Conservation (phyloP, 305 asterid species). For the Solanum hybrid region DNA sequence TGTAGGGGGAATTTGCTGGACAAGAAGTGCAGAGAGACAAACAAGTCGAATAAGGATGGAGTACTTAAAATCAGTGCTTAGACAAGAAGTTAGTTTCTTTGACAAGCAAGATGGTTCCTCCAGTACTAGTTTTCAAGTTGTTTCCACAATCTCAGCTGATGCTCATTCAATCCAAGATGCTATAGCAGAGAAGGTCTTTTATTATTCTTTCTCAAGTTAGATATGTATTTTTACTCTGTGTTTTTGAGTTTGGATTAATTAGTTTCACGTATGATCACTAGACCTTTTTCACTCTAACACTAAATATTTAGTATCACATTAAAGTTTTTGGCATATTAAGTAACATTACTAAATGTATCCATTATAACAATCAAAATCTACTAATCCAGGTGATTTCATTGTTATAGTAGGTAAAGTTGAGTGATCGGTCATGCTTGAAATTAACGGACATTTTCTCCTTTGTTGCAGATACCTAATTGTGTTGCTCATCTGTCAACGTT, state of each 20-base stretch:
- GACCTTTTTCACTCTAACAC: background rate
- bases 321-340: background rate
- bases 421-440: background rate
- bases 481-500: conserved; percentile 54
- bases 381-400: background rate
- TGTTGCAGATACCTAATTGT: conserved; percentile 53
- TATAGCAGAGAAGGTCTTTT: conserved; percentile 63
- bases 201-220: background rate
- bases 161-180: conserved; percentile 65
- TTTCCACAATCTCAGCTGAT: conserved; percentile 52
- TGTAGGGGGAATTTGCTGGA: conserved; percentile 49
- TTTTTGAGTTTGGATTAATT: no score
- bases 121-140: conserved; percentile 47
- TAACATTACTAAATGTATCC: background rate
- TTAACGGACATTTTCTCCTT: background rate
- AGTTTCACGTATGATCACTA: background rate
- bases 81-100: conserved; percentile 68
- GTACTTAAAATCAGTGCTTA: conserved; percentile 37
- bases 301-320: no score
- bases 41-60: conserved; percentile 40
- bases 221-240: background rate
- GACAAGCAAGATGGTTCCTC: conserved; percentile 50
- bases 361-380: background rate
- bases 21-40: conserved; percentile 59
- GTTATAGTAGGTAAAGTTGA: background rate